A percentile compares a stretch with the other conserved stretches of the same genome.
Conservation (phyloP, 352 stramenopile species). For the Globisporangium cylindrosporum region DNA sequence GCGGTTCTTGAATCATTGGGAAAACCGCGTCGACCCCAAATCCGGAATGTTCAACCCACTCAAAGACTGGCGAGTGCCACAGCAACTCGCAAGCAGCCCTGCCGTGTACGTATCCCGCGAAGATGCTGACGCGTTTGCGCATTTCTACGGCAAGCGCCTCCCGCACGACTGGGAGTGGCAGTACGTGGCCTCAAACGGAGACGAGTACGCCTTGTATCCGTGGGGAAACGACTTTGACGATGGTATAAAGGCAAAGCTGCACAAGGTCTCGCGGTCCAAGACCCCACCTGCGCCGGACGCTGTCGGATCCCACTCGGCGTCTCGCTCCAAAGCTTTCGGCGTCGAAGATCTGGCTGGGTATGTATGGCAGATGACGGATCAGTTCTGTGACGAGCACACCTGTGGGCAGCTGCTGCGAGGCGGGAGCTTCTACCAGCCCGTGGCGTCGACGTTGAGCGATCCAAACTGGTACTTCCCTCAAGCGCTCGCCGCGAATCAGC, state of each 20-base stretch:
- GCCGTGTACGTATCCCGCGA: conserved; percentile 77
- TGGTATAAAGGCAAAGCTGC: conserved; percentile 13
- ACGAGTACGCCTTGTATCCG: conserved; percentile 52
- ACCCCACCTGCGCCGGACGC: conserved; percentile 31
- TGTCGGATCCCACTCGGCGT: conserved; percentile 49
- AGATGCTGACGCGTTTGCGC: conserved; percentile 65
- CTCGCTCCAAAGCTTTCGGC: conserved; percentile 40
- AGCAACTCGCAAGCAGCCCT: conserved; percentile 44
- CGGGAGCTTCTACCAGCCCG: conserved; percentile 67
- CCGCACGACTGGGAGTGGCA: conserved; percentile 87
- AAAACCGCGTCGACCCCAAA: conserved; percentile 29
- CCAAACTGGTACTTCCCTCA: conserved; percentile 88
- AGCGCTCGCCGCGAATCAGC: conserved; percentile 49
- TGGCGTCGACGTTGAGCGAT: conserved; percentile 64
- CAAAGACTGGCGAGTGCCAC: conserved; percentile 45
- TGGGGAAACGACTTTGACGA: conserved; percentile 46
- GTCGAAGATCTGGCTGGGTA: conserved; percentile 80
- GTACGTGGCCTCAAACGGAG: conserved; percentile 75
- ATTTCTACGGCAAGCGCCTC: conserved; percentile 71
- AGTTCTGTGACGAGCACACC: conserved; percentile 80
- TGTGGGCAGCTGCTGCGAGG: conserved; percentile 76
- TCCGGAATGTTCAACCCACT: conserved; percentile 18
- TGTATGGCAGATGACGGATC: conserved; percentile 87
- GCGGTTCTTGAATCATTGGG: conserved; percentile 76
- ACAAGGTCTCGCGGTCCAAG: conserved; percentile 36